These are phyloP conservation scores for Magnolia changhungtana DNA, from an alignment of 164 flowering plant genomes.

Conservation along the genomic window DNA sequence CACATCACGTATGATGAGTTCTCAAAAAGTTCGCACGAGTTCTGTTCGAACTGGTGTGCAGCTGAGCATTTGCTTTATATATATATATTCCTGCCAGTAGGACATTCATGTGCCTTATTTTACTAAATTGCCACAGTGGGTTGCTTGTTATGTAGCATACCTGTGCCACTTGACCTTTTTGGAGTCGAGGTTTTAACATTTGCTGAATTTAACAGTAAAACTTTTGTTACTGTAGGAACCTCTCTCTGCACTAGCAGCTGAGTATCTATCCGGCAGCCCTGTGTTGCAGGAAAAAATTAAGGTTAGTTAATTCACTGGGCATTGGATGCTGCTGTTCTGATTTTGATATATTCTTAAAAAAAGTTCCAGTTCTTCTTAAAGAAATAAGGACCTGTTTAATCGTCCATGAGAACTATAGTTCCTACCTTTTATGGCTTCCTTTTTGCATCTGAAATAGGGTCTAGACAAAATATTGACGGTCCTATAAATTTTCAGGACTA, in stretches of 20 bases:
- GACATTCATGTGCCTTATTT: no score
- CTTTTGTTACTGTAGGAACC: slow-evolving; percentile 61
- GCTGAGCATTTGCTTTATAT: no score
- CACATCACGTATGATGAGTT: no score
- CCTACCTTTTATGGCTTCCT: neutral
- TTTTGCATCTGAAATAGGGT: neutral
- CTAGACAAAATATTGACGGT: neutral
- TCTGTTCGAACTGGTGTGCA: no score
- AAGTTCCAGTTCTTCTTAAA: neutral
- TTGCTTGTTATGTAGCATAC: neutral
- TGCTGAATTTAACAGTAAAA: neutral
- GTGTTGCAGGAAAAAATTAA: slow-evolving; percentile 81
- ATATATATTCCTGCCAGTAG: no score
- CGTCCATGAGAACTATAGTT: neutral
- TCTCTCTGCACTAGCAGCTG: slow-evolving; percentile 67
- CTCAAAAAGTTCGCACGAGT: no score
- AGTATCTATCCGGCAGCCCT: slow-evolving; percentile 78
- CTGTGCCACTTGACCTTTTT: neutral
- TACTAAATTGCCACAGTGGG: neutral
- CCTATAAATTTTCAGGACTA: no score
- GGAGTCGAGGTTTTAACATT: neutral
- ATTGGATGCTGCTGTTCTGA: neutral
- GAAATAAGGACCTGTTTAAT: neutral
- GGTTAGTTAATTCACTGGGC: slow-evolving; percentile 32
- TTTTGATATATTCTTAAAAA: neutral